Conservation (phyloP, 2,329 filamentous ascomycete genomes). For the Dothistroma septosporum region DNA sequence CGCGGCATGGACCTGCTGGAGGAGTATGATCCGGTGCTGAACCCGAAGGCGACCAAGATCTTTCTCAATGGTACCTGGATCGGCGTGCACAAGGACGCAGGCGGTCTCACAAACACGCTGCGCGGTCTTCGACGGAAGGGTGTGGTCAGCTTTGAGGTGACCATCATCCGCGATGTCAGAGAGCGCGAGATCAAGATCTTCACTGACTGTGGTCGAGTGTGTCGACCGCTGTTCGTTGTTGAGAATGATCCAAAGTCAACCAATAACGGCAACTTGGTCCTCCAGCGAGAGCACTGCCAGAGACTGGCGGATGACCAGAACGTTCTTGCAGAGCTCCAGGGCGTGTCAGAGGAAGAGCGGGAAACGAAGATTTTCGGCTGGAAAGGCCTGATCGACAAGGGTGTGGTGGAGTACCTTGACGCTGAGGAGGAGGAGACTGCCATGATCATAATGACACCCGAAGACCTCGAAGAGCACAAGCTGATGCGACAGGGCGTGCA, state of each 20-base stretch:
- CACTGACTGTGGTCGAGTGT: constrained; percentile 92
- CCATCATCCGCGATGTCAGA: constrained; percentile 90
- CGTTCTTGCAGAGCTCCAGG: constrained; percentile 42
- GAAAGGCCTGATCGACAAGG: constrained; percentile 76
- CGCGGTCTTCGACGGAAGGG: constrained; percentile 56
- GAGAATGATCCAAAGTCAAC: constrained; percentile 74
- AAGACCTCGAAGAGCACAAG: constrained; percentile 70
- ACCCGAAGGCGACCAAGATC: constrained; percentile 91
- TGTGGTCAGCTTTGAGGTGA: constrained; percentile 86
- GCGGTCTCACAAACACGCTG: constrained; percentile 65
- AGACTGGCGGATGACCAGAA: constrained; percentile 71
- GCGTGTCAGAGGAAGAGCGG: constrained; percentile 54
- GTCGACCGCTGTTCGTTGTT: constrained; percentile 88
- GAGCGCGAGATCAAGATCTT: constrained; percentile 98
- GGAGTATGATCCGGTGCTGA: constrained; percentile 66
- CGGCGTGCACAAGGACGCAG: constrained; percentile 85
- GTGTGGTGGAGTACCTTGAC: constrained; percentile 92
- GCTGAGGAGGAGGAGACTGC: constrained; percentile 97
- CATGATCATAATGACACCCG: constrained; percentile 99
- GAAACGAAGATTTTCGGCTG: constrained; percentile 70
- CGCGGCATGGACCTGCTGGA: constrained; percentile 95
- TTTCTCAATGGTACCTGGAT: constrained; percentile 99
- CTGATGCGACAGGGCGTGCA: constrained; percentile 35
- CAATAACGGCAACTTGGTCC: constrained; percentile 71
- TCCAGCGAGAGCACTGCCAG: constrained; percentile 79